Evolutionary conservation across 2,329 filamentous ascomycete genomes (phyloP).

Genomic region (Aspergillus japonicus): DNA sequence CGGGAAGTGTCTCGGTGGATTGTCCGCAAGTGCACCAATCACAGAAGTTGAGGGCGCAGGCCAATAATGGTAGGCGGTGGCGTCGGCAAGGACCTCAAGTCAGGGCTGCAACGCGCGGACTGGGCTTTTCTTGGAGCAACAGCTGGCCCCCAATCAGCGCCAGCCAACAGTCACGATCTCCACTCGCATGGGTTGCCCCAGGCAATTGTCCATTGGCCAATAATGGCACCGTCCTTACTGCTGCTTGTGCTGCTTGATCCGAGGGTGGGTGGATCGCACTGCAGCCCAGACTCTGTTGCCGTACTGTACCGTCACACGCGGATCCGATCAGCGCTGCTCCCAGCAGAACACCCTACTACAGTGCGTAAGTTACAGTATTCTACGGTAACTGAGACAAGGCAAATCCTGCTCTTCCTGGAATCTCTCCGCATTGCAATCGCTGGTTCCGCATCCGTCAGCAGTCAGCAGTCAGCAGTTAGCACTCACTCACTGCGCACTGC

Average conservation of each 20-base stretch:
- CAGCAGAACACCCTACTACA: neutral
- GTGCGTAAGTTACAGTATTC: constrained; percentile 4
- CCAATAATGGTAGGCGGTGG: constrained; percentile 14
- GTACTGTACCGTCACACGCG: constrained; percentile 18
- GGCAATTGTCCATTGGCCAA: constrained; percentile 17
- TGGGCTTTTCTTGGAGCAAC: neutral
- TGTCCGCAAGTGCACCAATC: constrained; percentile 14
- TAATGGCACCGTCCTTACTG: constrained; percentile 19
- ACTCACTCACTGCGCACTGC: too few relatives aligned
- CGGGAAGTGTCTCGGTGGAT: neutral
- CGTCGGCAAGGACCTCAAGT: constrained; percentile 15
- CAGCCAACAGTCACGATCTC: neutral
- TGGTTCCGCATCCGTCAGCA: constrained; percentile 15
- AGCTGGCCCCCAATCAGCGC: constrained; percentile 10
- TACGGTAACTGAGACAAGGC: constrained; percentile 14
- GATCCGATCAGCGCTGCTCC: neutral
- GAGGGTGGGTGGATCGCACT: constrained; percentile 15
- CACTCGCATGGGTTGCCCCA: constrained; percentile 11
- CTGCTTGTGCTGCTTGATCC: constrained; percentile 16
- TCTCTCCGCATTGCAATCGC: constrained; percentile 18
- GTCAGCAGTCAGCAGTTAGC: too few relatives aligned
- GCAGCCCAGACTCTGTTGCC: neutral
- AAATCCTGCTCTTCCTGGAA: constrained; percentile 13
- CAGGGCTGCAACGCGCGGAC: constrained; percentile 21
- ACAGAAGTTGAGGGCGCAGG: neutral